Base-by-base conservation (phyloP, 2,329 filamentous ascomycete genomes). In the Myriangium duriaei region DNA sequence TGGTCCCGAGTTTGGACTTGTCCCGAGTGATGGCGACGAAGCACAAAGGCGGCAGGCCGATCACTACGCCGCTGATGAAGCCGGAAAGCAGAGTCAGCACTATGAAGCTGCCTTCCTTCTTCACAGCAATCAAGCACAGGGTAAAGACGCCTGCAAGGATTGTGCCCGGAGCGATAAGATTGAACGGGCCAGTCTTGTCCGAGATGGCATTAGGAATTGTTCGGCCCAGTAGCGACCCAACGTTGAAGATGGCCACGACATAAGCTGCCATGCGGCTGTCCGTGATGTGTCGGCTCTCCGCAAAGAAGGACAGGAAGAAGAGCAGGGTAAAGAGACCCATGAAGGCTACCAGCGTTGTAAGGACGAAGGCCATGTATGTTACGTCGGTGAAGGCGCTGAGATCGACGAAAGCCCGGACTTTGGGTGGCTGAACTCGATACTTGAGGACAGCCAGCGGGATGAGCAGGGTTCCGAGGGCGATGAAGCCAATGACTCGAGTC, bases 401-500 rank as follows among this genome's bases (percentile, higher is more conserved):
- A 49, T 67, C 62, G 18, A 65, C 45, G 1, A 64, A 28, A 2
- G 47, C 48, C 12, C 64, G 54, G 10, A 53, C 50, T 34, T 54
- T 57, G 7, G 53, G 39, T 0, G 60, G 51, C 40, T 53, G 51
- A 14, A 61, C 46, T 5, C 64, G 60, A 42, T 57, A 43, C 34
- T 52, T 52, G 43, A 58, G 43, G 3, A 55, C 39, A 2, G 53
- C 3, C 9, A 54, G 39, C 3, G 47, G 51, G 3, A 55, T 30
- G 2, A 47, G 34, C 17, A 55, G 48, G n/a, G 51, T 55, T 5
- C 42, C 31, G n/a, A 54, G 28, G 11, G 65, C 54, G 34, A 71
- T 60, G 5, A 53, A 73, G 1, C 62, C 71, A 11, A 69, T 56
- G 30, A 71, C 56, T 3, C 71, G 58, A 0, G 73, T 61, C 0